phyloP scores from a whole-genome alignment of 495 filamentous ascomycete genomes.

The Penicillium nucicola region DNA sequence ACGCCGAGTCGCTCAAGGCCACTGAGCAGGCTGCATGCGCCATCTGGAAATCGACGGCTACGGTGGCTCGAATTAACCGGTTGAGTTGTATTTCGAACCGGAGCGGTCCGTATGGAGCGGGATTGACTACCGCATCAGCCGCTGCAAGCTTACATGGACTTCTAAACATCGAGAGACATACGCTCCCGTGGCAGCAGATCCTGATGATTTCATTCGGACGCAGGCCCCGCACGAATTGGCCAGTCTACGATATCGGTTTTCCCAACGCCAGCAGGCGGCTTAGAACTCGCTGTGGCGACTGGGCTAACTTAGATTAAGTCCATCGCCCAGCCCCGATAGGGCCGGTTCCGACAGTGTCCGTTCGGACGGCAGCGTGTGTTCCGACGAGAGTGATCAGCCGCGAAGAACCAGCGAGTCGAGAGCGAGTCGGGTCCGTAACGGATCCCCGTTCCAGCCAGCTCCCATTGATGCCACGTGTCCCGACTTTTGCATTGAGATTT shows the following conservation, averaged over 20 bases:
- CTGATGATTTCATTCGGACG: conserved; percentile 12
- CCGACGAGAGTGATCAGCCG: too few species aligned
- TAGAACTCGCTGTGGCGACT: not conserved
- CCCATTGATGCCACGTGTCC: not conserved
- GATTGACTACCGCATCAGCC: conserved; percentile 5
- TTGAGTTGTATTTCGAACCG: not conserved
- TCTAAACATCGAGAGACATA: conserved; percentile 1
- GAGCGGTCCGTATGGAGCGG: not conserved
- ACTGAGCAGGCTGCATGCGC: not conserved
- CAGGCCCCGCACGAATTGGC: conserved; percentile 5
- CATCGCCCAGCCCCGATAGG: too few species aligned
- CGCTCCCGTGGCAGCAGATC: conserved; percentile 13
- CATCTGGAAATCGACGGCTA: not conserved
- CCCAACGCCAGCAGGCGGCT: not conserved
- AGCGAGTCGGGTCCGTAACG: too few species aligned
- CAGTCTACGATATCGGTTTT: not conserved
- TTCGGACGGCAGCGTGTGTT: too few species aligned
- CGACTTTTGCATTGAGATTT: conserved; percentile 16
- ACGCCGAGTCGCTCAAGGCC: too few species aligned
- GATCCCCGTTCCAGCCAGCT: too few species aligned
- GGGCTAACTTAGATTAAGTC: not conserved
- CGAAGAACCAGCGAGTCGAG: too few species aligned
- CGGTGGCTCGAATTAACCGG: conserved; percentile 6
- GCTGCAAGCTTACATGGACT: too few species aligned
- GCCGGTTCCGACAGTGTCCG: too few species aligned